Evolutionary conservation across 129 eudicot species (phyloP), one percentile per base, ranked within the genome.

Genomic region (Kitagawia praeruptora): DNA sequence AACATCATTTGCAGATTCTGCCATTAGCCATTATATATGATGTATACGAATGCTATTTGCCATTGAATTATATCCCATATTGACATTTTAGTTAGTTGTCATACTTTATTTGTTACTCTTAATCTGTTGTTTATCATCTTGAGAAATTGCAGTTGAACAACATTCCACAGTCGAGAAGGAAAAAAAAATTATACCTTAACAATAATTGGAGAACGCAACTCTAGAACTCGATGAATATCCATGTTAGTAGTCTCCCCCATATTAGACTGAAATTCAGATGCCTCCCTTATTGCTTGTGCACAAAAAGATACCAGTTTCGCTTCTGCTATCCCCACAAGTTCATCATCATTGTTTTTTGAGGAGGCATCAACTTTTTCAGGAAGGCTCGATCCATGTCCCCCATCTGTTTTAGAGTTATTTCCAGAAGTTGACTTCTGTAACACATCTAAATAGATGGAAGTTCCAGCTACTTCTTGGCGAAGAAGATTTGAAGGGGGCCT

Each of bases 401-500:
- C 38, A 70, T 80, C 87, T 41, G 54, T 82, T 23, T 80, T 70
- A 28, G 86, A 23, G 23, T 88, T 75, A 75, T 83, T 63, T 72
- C 69, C 83, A 76, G 85, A 86, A 41, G 97, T 95, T 13, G 97
- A 76, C 84, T 95, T 95, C 78, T 92, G 97, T 71, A 95, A 89
- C 70, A 93, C 90, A 76, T 95, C 97, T 79, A 92, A 70, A 85
- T 95, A 95, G 80, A 95, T 86, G 86, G 87, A 83, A 70, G 99
- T 92, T 70, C 99, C 97, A 23, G 96, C 91, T 77, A 95, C 80
- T 83, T 95, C 99, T 82, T 95, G 99, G 66, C 99, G 97, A 70
- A 95, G 89, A 82, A 95, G 96, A 87, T 95, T 95, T 87, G 88
- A 83, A 5, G 97, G 99, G 34, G 99, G 99, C 85, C 99, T 95